phyloP scores from a whole-genome alignment of 768 basidiomycete genomes.

The Tricholoma hemisulphureum region DNA sequence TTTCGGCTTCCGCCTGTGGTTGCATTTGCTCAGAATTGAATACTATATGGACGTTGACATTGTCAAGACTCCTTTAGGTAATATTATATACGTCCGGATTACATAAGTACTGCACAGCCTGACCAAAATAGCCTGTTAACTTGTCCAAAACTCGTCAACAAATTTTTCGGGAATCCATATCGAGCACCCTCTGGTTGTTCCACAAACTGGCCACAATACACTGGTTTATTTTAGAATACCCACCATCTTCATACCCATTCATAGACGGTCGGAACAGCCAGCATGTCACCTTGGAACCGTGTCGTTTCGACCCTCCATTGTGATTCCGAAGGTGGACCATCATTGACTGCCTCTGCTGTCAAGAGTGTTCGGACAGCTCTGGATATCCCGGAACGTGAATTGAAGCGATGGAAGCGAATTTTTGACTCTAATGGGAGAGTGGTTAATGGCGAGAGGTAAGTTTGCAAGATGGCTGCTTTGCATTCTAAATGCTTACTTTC shows the following conservation, averaged over 20 bases:
- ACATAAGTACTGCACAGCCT: background rate
- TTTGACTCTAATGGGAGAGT: constrained; percentile 85
- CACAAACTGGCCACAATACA: background rate
- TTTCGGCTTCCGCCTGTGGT: constrained; percentile 55
- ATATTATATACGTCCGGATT: constrained; percentile 1
- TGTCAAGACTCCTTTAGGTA: no score
- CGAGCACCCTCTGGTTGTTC: background rate
- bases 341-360: constrained; percentile 54
- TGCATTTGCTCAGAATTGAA: constrained; percentile 20
- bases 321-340: constrained; percentile 48
- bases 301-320: constrained; percentile 53
- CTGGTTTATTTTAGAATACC: constrained; percentile 21
- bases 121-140: constrained; percentile 4
- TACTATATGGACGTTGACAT: no score
- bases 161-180: background rate
- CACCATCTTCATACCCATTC: constrained; percentile 34
- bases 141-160: background rate
- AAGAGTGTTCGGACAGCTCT: constrained; percentile 68
- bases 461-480: constrained; percentile 15
- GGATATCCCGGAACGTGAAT: constrained; percentile 74
- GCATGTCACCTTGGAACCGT: constrained; percentile 39
- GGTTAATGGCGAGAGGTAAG: constrained; percentile 79
- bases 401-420: constrained; percentile 83
- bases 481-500: constrained; percentile 8
- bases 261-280: constrained; percentile 18